phyloP scores from a whole-genome alignment of 345 rosid genomes.

The Bretschneidera sinensis region DNA sequence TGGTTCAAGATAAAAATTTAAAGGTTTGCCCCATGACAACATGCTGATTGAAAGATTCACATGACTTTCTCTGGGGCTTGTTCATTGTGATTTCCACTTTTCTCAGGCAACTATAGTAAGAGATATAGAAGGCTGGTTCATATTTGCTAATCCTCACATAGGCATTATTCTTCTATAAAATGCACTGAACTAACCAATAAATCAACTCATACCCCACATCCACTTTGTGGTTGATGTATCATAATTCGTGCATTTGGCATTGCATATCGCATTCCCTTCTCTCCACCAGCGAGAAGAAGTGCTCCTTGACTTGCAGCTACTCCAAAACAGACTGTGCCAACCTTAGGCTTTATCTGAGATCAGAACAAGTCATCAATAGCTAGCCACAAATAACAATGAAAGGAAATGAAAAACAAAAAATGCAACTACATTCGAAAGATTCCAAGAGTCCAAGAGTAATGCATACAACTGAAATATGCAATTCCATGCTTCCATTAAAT shows the following conservation, averaged over 20 bases:
- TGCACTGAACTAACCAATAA: constrained; percentile 4
- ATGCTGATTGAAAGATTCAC: no score
- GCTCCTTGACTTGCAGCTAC: constrained; percentile 96
- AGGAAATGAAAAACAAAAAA: not conserved
- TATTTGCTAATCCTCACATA: no score
- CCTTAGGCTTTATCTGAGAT: constrained; percentile 84
- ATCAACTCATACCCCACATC: constrained; percentile 65
- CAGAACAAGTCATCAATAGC: not conserved
- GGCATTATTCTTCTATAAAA: no score
- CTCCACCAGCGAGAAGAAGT: constrained; percentile 92
- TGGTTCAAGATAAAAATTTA: no score
- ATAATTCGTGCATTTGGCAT: constrained; percentile 96
- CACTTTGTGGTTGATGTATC: constrained; percentile 92
- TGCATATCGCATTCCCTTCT: constrained; percentile 92
- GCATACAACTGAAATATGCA: not conserved
- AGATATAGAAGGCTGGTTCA: no score
- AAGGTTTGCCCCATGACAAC: no score
- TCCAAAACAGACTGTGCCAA: constrained; percentile 92
- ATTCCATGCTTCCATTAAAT: not conserved
- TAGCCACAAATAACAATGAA: not conserved
- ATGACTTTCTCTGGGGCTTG: no score
- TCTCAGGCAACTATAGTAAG: no score
- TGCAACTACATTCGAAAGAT: not conserved
- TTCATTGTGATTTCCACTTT: no score
- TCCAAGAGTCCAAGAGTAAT: not conserved